phyloP scores from a whole-genome alignment of 1,284 basidiomycete species.

The Bondarzewia mesenterica region DNA sequence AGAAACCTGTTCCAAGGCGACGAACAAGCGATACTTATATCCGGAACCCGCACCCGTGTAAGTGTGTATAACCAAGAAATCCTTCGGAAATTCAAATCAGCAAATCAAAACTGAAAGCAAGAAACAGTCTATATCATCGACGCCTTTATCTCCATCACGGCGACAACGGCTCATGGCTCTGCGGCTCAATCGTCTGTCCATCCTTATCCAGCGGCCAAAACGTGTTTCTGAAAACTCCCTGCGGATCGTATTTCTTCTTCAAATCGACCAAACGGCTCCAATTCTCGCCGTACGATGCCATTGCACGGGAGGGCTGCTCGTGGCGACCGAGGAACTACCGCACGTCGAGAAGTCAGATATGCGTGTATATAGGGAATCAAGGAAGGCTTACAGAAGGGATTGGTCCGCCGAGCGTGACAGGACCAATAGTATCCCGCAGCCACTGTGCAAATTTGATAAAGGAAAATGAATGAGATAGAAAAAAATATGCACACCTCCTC shows the following conservation, averaged over 20 bases:
- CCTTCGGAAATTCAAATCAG: too few relatives aligned
- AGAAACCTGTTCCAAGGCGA: too few relatives aligned
- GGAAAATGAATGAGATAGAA: neutral
- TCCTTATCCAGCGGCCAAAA: constrained; percentile 66
- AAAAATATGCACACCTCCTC: constrained; percentile 47
- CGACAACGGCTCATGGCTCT: constrained; percentile 10
- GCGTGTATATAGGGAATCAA: neutral
- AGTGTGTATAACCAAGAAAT: too few relatives aligned
- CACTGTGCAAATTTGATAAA: too few relatives aligned
- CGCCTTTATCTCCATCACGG: too few relatives aligned
- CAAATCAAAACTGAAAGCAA: too few relatives aligned
- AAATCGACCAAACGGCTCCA: constrained; percentile 62
- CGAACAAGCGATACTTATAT: too few relatives aligned
- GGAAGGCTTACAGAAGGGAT: constrained; percentile 63
- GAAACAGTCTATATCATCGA: too few relatives aligned
- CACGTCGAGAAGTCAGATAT: neutral
- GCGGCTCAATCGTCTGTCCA: constrained; percentile 9
- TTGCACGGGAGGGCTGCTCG: constrained; percentile 53
- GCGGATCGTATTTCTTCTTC: constrained; percentile 71
- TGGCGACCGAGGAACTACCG: constrained; percentile 70
- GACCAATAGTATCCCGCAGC: constrained; percentile 64
- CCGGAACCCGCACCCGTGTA: too few relatives aligned
- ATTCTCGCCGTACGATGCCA: constrained; percentile 64
- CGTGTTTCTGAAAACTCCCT: constrained; percentile 61
- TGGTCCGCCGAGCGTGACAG: constrained; percentile 68